These are phyloP conservation scores for Pseudohalonectria lignicola DNA, from an alignment of 2,329 filamentous ascomycete species.

Conservation along the genomic window DNA sequence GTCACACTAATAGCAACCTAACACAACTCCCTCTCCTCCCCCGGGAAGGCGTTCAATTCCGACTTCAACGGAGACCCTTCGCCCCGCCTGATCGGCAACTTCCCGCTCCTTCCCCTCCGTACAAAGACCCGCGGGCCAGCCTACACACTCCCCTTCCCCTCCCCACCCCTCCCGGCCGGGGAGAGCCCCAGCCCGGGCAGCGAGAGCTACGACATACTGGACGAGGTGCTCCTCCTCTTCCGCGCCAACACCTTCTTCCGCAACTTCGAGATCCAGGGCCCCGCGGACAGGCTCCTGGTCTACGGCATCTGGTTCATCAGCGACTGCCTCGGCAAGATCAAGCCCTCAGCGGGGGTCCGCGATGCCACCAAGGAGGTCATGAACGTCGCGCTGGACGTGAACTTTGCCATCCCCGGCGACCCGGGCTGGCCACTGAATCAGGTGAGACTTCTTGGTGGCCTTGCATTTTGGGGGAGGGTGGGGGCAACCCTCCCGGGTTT, in stretches of 20 bases:
- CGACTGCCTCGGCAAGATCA: slow-evolving; percentile 83
- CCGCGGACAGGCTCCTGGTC: slow-evolving; percentile 85
- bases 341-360: slow-evolving; percentile 53
- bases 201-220: slow-evolving; percentile 87
- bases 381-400: slow-evolving; percentile 81
- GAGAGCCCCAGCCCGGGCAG: slow-evolving; percentile 70
- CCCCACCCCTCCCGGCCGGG: slow-evolving; percentile 42
- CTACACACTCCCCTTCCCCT: slow-evolving; percentile 62
- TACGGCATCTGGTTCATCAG: slow-evolving; percentile 95
- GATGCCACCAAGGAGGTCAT: slow-evolving; percentile 64
- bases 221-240: slow-evolving; percentile 88
- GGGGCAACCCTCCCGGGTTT: too few species aligned
- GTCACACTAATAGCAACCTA: too few species aligned
- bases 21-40: too few species aligned
- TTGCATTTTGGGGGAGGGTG: not conserved
- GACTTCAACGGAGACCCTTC: slow-evolving; percentile 78
- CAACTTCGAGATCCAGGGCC: slow-evolving; percentile 98
- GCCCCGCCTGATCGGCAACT: slow-evolving; percentile 62
- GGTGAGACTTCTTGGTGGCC: slow-evolving; percentile 25
- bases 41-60: slow-evolving; percentile 94
- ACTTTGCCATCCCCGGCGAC: slow-evolving; percentile 92
- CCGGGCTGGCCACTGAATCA: slow-evolving; percentile 90
- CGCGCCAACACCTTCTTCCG: slow-evolving; percentile 98
- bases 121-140: slow-evolving; percentile 94
- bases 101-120: slow-evolving; percentile 86